Evolutionary conservation across 176 grass and related monocot species (phyloP), one percentile per base, ranked within the genome.

Genomic region (Stipa capillata): DNA sequence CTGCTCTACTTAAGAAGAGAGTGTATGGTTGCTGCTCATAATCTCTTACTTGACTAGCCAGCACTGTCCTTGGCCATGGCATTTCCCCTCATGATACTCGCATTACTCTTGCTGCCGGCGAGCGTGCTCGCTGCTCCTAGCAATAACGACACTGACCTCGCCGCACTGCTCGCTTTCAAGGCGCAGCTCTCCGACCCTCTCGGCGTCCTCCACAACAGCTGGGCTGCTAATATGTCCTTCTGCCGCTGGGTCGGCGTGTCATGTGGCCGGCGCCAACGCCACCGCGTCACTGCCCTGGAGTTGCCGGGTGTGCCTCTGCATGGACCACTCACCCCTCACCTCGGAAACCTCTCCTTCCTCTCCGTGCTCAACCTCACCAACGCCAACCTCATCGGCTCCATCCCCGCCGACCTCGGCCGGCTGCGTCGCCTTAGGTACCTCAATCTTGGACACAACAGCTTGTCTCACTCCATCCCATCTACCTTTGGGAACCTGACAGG

Each of bases 91-190:
- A 16, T 21, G 8, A 8, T 52, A 21, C 49, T 52, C 49, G 5
- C 49, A 21, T 7, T 52, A 8, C 18, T 52, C 2, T 24, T 29
- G 24, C 25, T 4, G 91, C 69, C 73, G 89, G 81, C 40, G 85
- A 89, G 76, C 87, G 81, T 20, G 89, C 85, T 40, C 90, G 81
- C 54, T 64, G 84, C 92, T 89, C 29, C 82, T 91, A 49, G 86
- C 91, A 77, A 87, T 90, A 73, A 81, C 34, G 72, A 40, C 16
- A 65, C 62, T 2, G 67, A 48, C 67, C 67, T 70, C 15, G 24
- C 42, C 42, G 42, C 42, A 1, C 67, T 70, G 24, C 67, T 70
- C 0, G 67, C 67, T 45, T 48, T 70, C 67, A 70, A 31, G 14
- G 67, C 24, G 4, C 24, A 47, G 66, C 24, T 69, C 66, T 47